Conservation (phyloP, 2,329 filamentous ascomycete species). For the Helotiales sp. region DNA sequence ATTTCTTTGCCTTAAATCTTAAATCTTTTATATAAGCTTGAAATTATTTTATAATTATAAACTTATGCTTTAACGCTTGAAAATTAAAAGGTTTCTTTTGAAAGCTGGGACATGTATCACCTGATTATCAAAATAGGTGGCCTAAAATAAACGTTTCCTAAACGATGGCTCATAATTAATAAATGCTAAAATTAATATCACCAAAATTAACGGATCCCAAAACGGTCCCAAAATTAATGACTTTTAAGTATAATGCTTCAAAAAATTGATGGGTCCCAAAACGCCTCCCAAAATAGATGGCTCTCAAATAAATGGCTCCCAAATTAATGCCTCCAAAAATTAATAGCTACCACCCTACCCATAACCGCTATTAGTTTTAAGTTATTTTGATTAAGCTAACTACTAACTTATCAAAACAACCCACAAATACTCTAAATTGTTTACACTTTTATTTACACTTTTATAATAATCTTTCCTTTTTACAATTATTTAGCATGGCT, state of each 20-base stretch:
- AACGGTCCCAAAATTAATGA: background rate
- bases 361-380: background rate
- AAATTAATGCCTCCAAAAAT: background rate
- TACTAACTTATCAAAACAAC: background rate
- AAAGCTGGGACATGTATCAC: no score
- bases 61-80: no score
- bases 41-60: background rate
- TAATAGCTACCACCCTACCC: background rate
- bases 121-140: no score
- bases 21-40: background rate
- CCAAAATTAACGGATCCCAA: background rate
- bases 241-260: background rate
- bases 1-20: constrained; percentile 16
- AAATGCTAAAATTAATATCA: background rate
- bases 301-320: background rate
- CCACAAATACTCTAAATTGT: background rate
- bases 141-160: no score
- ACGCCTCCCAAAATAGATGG: background rate
- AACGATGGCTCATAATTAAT: no score
- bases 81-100: no score
- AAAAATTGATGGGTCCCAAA: background rate
- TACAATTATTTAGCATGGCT: background rate
- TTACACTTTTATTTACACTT: background rate
- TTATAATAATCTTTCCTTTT: background rate
- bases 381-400: background rate